A percentile compares a stretch with the other conserved stretches of the same genome.
Conservation (phyloP, 1,139 yeast genomes). For the Sugiyamaella xylanicola region DNA sequence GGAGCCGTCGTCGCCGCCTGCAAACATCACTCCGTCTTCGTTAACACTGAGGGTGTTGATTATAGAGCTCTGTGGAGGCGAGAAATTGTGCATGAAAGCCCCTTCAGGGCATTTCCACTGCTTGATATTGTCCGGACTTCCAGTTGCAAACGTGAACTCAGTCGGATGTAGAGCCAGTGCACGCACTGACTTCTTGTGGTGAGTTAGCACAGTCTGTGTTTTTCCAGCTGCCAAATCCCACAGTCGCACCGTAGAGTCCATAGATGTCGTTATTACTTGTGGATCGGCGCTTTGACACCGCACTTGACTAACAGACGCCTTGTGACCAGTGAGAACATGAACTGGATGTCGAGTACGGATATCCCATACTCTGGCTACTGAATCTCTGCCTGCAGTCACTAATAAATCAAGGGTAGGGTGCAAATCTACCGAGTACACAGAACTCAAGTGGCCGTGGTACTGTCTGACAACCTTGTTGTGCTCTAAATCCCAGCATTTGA, state of each 20-base stretch:
- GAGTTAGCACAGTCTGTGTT: conserved; percentile 65
- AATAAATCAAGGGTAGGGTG: conserved; percentile 87
- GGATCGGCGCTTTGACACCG: conserved; percentile 74
- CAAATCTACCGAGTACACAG: conserved; percentile 77
- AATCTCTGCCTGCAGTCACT: conserved; percentile 90
- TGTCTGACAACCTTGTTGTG: conserved; percentile 78
- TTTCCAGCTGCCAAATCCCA: conserved; percentile 86
- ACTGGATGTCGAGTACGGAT: conserved; percentile 76
- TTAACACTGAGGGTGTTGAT: conserved; percentile 71
- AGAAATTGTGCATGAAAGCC: conserved; percentile 58
- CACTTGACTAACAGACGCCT: conserved; percentile 70
- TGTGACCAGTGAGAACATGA: conserved; percentile 81
- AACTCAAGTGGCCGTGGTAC: conserved; percentile 92
- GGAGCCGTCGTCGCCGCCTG: conserved; percentile 84
- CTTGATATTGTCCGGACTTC: conserved; percentile 74
- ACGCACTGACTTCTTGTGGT: conserved; percentile 81
- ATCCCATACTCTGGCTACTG: conserved; percentile 91
- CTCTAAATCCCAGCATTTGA: conserved; percentile 97
- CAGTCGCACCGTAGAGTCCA: conserved; percentile 79
- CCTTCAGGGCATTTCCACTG: conserved; percentile 88
- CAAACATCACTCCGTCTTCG: conserved; percentile 67
- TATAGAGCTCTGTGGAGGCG: conserved; percentile 53
- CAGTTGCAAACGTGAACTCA: conserved; percentile 79
- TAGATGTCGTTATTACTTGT: conserved; percentile 78
- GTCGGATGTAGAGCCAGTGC: conserved; percentile 69